phyloP scores from a whole-genome alignment of 1,284 basidiomycete genomes.

The Peniophora sp. region DNA sequence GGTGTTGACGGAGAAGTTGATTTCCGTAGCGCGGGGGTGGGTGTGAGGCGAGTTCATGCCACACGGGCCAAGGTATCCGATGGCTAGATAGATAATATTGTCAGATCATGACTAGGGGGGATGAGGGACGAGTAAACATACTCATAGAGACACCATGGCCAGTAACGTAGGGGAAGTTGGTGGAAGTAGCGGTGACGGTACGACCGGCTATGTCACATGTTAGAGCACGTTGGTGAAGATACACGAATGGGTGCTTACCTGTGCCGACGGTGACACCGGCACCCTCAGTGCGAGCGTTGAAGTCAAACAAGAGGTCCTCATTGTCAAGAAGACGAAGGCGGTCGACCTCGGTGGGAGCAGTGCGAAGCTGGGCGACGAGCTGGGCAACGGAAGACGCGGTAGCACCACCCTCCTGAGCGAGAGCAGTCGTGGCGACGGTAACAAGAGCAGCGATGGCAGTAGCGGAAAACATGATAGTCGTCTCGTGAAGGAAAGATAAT shows the following conservation, averaged over 20 bases:
- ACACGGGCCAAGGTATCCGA: slow-evolving; percentile 14
- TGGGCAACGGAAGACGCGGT: slow-evolving; percentile 5
- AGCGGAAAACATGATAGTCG: not conserved
- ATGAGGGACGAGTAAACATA: not conserved
- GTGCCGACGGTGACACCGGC: not conserved
- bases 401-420: slow-evolving; percentile 5
- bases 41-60: slow-evolving; percentile 30
- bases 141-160: slow-evolving; percentile 6
- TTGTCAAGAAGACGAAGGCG: slow-evolving; percentile 16
- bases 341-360: slow-evolving; percentile 15
- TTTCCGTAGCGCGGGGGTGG: slow-evolving; percentile 30
- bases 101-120: not conserved
- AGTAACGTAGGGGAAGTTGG: slow-evolving; percentile 1
- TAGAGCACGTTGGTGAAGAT: not conserved
- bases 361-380: slow-evolving; percentile 6
- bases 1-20: slow-evolving; percentile 25
- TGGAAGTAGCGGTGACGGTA: slow-evolving; percentile 1
- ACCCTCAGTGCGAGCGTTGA: not conserved
- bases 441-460: not conserved
- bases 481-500: not conserved
- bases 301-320: slow-evolving; percentile 8
- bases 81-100: slow-evolving; percentile 3
- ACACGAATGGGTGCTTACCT: not conserved
- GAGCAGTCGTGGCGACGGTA: slow-evolving; percentile 4
- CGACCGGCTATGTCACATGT: not conserved